Conservation (phyloP, 345 rosid genomes). For the Cardamine occulta region DNA sequence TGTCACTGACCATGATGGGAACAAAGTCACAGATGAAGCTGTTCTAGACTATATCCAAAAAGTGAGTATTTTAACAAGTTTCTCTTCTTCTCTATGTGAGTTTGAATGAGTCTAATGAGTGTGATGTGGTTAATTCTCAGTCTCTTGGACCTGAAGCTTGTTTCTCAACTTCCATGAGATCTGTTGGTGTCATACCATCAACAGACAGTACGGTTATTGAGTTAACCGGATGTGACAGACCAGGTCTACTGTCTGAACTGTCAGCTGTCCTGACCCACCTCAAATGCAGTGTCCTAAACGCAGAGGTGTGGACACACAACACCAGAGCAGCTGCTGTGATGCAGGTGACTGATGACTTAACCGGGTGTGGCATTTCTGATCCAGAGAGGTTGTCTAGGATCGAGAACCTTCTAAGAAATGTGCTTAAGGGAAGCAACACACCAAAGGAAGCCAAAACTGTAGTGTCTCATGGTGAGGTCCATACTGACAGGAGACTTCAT, state of each 20-base stretch:
- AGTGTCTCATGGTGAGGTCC: constrained; percentile 66
- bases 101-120: constrained; percentile 28
- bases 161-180: constrained; percentile 67
- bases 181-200: constrained; percentile 72
- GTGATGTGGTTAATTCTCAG: constrained; percentile 46
- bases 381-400: constrained; percentile 66
- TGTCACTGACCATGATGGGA: constrained; percentile 86
- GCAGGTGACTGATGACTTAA: constrained; percentile 77
- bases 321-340: constrained; percentile 89
- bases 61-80: constrained; percentile 48
- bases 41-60: constrained; percentile 75
- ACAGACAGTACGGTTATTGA: constrained; percentile 78
- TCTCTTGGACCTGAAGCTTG: constrained; percentile 82
- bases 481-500: constrained; percentile 90
- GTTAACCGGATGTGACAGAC: constrained; percentile 87
- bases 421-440: constrained; percentile 76
- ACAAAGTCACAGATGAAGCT: constrained; percentile 75
- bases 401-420: constrained; percentile 72
- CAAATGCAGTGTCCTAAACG: constrained; percentile 78
- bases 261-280: constrained; percentile 82
- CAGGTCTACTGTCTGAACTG: constrained; percentile 89
- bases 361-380: constrained; percentile 66
- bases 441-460: constrained; percentile 69
- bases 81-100: constrained; percentile 11
- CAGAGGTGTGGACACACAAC: constrained; percentile 97